phyloP scores from a whole-genome alignment of 805 yeast species.

The Spathaspora passalidarum region DNA sequence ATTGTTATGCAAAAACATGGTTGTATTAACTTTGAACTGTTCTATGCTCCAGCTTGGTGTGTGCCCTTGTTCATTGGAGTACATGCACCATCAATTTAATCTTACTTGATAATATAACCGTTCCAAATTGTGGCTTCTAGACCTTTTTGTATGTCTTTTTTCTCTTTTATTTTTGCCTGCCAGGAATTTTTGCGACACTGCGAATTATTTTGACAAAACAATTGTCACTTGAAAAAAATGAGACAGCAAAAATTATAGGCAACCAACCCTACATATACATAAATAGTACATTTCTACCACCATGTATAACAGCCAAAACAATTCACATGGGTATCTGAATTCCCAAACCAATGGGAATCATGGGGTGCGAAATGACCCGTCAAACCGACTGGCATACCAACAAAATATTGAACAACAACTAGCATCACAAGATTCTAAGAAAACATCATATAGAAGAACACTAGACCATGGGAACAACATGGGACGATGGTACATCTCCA shows the following conservation, averaged over 20 bases:
- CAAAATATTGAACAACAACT: slow-evolving; percentile 41
- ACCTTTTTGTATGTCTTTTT: neutral
- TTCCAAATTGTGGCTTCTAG: neutral
- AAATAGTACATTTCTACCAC: too few relatives aligned
- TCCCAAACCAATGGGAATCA: neutral
- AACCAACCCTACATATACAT: too few relatives aligned
- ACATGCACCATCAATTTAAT: too few relatives aligned
- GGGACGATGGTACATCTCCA: slow-evolving; percentile 56
- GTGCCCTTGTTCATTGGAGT: too few relatives aligned
- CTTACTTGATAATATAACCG: too few relatives aligned
- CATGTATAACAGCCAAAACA: neutral
- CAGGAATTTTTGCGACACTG: neutral
- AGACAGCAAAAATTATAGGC: neutral
- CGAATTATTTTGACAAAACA: neutral
- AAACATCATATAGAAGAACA: slow-evolving; percentile 60
- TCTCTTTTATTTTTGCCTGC: too few relatives aligned
- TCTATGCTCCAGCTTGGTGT: too few relatives aligned
- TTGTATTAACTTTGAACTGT: too few relatives aligned
- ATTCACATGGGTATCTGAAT: neutral
- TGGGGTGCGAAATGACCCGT: neutral
- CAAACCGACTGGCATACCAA: slow-evolving; percentile 22
- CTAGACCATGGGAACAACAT: slow-evolving; percentile 76
- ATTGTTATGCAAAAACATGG: too few relatives aligned
- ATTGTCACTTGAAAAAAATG: neutral
- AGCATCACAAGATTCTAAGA: slow-evolving; percentile 44